These are phyloP conservation scores for Chlamydomonas sphaeroides DNA, from an alignment of 139 green algal species.

Conservation along the genomic window DNA sequence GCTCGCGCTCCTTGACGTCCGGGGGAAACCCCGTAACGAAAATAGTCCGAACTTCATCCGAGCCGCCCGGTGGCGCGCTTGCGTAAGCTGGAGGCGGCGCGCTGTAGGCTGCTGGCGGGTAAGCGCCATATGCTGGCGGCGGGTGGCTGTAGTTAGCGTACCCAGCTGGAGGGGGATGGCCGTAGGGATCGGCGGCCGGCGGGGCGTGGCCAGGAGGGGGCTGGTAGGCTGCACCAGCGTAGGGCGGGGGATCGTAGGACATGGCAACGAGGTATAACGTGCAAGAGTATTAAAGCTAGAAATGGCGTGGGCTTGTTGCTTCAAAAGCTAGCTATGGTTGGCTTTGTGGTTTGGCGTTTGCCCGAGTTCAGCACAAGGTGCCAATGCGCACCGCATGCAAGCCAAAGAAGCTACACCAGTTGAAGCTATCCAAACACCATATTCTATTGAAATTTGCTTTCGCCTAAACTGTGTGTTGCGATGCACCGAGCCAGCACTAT, in stretches of 20 bases:
- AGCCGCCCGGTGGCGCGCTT: background rate
- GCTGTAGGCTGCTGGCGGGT: background rate
- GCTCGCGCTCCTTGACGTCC: constrained; percentile 92
- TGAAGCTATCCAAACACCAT: no score
- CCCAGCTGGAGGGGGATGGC: no score
- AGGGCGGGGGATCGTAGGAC: constrained; percentile 34
- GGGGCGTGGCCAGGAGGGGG: constrained; percentile 1
- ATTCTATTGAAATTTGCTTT: no score
- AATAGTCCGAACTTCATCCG: constrained; percentile 86
- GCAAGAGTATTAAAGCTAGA: no score
- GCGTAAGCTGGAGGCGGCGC: background rate
- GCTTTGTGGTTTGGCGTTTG: no score
- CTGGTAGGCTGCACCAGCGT: constrained; percentile 10
- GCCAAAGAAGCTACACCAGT: no score
- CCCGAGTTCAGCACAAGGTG: no score
- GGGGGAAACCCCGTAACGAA: constrained; percentile 91
- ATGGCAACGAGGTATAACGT: no score
- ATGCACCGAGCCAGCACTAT: constrained; percentile 6
- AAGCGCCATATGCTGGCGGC: background rate
- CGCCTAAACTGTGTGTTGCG: no score
- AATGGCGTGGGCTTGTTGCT: no score
- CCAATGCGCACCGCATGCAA: no score
- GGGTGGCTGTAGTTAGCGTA: background rate
- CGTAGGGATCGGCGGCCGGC: constrained; percentile 12
- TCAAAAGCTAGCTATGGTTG: no score